phyloP scores from a whole-genome alignment of 768 basidiomycete species.

The Naematelia encephala region DNA sequence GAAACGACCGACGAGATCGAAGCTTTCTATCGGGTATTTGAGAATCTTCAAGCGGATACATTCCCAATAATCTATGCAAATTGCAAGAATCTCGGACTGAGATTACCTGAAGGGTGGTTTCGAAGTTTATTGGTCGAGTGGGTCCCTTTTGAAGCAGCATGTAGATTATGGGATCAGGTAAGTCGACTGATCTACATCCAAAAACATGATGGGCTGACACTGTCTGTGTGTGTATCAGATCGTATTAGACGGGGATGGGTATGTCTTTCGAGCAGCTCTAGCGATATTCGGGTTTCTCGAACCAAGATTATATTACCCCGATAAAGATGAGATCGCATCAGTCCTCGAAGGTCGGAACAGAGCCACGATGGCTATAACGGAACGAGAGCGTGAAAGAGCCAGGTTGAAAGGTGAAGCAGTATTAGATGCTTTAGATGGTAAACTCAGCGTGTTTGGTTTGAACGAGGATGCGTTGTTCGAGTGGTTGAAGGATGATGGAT shows the following conservation, averaged over 20 bases:
- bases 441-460: conserved; percentile 43
- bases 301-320: conserved; percentile 47
- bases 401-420: conserved; percentile 38
- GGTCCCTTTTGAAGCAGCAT: conserved; percentile 45
- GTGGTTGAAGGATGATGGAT: conserved; percentile 41
- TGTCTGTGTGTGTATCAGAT: conserved; percentile 31
- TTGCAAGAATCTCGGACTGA: conserved; percentile 45
- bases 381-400: conserved; percentile 45
- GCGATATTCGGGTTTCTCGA: conserved; percentile 49
- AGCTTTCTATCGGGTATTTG: conserved; percentile 48
- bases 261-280: conserved; percentile 45
- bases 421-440: conserved; percentile 39
- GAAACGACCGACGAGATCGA: conserved; percentile 43
- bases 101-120: conserved; percentile 47
- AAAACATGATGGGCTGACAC: not conserved
- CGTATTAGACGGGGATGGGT: conserved; percentile 47
- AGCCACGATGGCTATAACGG: conserved; percentile 41
- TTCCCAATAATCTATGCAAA: conserved; percentile 50
- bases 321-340: conserved; percentile 44
- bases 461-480: conserved; percentile 44
- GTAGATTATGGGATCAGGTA: conserved; percentile 49
- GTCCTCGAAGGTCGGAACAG: conserved; percentile 46
- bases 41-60: conserved; percentile 47
- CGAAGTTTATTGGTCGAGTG: conserved; percentile 46
- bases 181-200: conserved; percentile 1